These are phyloP conservation scores for Suillus brevipes DNA, from an alignment of 768 basidiomycete genomes.

Conservation along the genomic window DNA sequence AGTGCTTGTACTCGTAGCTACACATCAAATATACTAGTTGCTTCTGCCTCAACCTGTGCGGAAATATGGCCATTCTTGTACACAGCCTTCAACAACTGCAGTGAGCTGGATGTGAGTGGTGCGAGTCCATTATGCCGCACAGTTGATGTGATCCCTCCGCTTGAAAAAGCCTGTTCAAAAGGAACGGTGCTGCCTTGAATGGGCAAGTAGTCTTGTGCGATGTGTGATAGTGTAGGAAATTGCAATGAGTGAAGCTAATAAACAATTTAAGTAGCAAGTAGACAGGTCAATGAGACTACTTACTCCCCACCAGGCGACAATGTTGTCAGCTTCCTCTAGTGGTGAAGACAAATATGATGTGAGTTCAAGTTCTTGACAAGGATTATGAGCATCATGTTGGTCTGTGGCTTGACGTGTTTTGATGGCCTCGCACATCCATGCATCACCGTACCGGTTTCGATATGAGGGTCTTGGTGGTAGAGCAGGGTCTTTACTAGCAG, in stretches of 20 bases:
- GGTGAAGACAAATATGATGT: neutral
- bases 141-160: neutral
- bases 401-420: neutral
- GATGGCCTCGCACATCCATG: neutral
- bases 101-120: neutral
- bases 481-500: no score
- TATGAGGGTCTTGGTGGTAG: no score
- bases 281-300: neutral
- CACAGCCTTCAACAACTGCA: neutral
- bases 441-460: neutral
- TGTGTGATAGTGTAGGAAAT: neutral
- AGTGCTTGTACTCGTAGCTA: neutral
- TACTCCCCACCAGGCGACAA: neutral
- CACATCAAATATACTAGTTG: neutral
- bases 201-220: neutral
- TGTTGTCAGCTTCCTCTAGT: neutral
- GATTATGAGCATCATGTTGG: neutral
- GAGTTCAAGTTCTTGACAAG: neutral
- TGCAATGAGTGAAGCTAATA: neutral
- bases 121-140: neutral
- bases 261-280: neutral
- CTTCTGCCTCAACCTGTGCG: neutral
- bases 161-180: neutral
- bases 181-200: neutral
- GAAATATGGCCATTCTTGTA: neutral